Evolutionary conservation across 352 stramenopile species (phyloP).

Genomic region (Phytophthora hibernalis): DNA sequence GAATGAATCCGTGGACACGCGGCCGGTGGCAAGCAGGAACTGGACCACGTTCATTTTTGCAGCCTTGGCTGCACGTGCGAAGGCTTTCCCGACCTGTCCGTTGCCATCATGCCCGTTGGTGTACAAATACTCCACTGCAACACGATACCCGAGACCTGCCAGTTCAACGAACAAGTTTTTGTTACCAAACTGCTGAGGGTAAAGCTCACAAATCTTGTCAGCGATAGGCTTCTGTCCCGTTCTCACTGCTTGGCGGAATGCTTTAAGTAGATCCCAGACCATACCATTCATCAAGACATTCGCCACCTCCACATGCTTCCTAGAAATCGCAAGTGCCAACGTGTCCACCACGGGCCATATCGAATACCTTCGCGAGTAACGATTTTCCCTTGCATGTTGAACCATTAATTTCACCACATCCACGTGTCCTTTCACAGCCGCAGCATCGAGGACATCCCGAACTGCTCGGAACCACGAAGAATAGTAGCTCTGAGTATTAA

Average conservation of each 20-base stretch:
- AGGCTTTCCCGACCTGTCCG: not conserved
- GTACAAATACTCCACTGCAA: conserved; percentile 8
- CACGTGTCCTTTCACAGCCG: not conserved
- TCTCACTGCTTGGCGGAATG: not conserved
- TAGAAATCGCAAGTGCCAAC: not conserved
- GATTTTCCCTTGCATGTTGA: not conserved
- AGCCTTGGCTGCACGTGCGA: not conserved
- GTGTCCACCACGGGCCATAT: too few species aligned
- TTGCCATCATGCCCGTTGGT: not conserved
- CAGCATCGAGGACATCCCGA: not conserved
- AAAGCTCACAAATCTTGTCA: not conserved
- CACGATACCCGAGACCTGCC: not conserved
- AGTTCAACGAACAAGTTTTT: not conserved
- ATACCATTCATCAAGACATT: not conserved
- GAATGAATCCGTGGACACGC: not conserved
- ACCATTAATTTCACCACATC: conserved; percentile 7
- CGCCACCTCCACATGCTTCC: not conserved
- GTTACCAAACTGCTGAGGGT: not conserved
- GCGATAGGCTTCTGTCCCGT: not conserved
- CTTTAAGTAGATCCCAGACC: not conserved
- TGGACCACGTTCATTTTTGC: not conserved
- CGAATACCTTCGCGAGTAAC: not conserved
- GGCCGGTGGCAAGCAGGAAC: not conserved
- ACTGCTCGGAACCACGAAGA: not conserved
- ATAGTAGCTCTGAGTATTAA: not conserved